Evolutionary conservation across 768 basidiomycete genomes (phyloP), one percentile per base, ranked within the genome.

Genomic region (Mycena pura): DNA sequence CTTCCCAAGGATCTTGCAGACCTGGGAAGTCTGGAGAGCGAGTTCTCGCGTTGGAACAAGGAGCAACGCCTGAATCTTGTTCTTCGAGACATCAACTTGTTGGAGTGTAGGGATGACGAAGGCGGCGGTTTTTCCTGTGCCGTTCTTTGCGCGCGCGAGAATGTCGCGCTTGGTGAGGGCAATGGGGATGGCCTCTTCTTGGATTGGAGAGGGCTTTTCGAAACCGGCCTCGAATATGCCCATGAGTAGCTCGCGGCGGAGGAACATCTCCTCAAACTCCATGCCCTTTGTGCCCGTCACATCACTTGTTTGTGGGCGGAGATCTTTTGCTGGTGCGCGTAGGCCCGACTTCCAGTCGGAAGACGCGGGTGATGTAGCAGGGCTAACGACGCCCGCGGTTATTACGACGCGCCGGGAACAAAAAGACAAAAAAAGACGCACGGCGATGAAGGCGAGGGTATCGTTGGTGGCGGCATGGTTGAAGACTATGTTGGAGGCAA

Each of bases 1-100:
- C 74, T 98, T 97, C 51, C 95, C 95, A 59, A 99, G 88, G 27
- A 84, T 93, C 80, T 99, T 99, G 82, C 94, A 96, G 48, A 99
- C 97, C 81, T 99, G 97, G n/a, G 93, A 88, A 13, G 97, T 99
- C 78, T 99, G 96, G 45, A 99, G 84, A 8, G 96, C 97, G 34
- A 99, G 87, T 80, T 99, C 96, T 67, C 96, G 92, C n/a, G 96
- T 99, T 36, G 96, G 96, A 44, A 99, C 96, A 64, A 99, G 92
- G 61, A 99, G 85, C 60, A 98, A 85, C 4, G 95, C 95, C 79
- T 99, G 96, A 67, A 99, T 96, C 81, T 96, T 95, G 73, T 82
- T 81, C 76, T 86, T 89, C 58, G 76, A 80, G 64, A 92, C 75
- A 78, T 97, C 95, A 76, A 99, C 80, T 76, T 95, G 93, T 74